Evolutionary conservation across 305 asterid genomes (phyloP).

Genomic region (Fraxinus sp.): DNA sequence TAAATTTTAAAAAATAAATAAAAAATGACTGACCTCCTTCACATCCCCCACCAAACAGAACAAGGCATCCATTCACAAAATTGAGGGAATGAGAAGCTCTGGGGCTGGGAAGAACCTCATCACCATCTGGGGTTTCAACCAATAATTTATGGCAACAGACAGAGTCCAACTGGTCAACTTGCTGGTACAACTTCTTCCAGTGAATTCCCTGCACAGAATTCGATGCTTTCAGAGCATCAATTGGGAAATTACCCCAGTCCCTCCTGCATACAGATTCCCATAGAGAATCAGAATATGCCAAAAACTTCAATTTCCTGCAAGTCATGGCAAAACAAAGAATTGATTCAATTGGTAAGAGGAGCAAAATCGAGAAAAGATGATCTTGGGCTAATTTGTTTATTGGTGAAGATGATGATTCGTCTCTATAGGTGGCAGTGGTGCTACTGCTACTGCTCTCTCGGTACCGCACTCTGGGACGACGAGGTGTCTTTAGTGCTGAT

Average conservation of each 20-base stretch:
- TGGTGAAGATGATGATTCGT: slow-evolving; percentile 36
- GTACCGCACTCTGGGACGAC: too few relatives aligned
- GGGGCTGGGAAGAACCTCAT: slow-evolving; percentile 47
- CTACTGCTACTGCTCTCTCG: slow-evolving; percentile 33
- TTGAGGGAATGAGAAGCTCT: slow-evolving; percentile 95
- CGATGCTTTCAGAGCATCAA: slow-evolving; percentile 45
- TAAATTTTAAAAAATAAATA: background rate
- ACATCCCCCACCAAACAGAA: slow-evolving; percentile 92
- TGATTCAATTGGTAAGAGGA: slow-evolving; percentile 69
- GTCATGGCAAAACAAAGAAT: slow-evolving; percentile 61
- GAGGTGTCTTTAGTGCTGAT: slow-evolving; percentile 2
- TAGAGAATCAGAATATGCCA: slow-evolving; percentile 62
- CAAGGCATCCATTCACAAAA: slow-evolving; percentile 63
- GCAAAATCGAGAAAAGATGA: slow-evolving; percentile 70
- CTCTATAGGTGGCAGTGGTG: background rate
- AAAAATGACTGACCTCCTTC: slow-evolving; percentile 66
- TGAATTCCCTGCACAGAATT: slow-evolving; percentile 22
- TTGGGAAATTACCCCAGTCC: slow-evolving; percentile 65
- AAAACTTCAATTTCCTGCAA: slow-evolving; percentile 58
- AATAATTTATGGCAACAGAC: slow-evolving; percentile 51
- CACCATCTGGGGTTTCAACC: slow-evolving; percentile 24
- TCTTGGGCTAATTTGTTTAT: slow-evolving; percentile 56
- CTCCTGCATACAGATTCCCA: slow-evolving; percentile 88
- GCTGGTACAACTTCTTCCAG: slow-evolving; percentile 76
- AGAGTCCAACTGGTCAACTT: slow-evolving; percentile 58